A percentile compares a stretch with the other conserved stretches of the same genome.
phyloP scores from a whole-genome alignment of 1,139 yeast genomes.

The Saccharomyces hybrid region DNA sequence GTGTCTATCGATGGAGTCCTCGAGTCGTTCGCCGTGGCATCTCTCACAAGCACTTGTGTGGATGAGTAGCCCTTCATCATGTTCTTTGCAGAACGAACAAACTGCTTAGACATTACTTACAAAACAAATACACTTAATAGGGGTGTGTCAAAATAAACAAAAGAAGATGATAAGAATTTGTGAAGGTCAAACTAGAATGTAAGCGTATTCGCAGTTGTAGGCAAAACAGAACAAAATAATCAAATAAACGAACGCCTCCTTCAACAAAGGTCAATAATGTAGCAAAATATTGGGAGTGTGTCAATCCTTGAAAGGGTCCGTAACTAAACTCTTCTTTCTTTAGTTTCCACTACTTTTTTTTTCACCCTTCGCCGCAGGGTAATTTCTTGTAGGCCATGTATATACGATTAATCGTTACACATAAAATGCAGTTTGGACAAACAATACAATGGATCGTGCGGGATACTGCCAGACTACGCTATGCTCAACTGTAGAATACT shows the following conservation, averaged over 20 bases:
- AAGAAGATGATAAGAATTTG: not conserved
- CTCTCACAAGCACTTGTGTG: slow-evolving; percentile 81
- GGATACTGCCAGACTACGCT: not conserved
- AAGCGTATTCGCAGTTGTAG: not conserved
- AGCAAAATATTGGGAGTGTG: not conserved
- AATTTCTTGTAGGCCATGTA: not conserved
- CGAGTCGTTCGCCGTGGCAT: slow-evolving; percentile 88
- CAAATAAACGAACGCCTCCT: not conserved
- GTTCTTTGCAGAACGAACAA: slow-evolving; percentile 83
- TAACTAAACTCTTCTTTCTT: not conserved
- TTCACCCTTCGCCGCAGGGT: slow-evolving; percentile 1
- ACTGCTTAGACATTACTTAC: slow-evolving; percentile 51
- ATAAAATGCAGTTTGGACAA: not conserved
- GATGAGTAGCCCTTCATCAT: slow-evolving; percentile 88
- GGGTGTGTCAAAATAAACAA: not conserved
- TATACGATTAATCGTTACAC: not conserved
- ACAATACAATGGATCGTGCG: not conserved
- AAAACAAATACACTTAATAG: not conserved
- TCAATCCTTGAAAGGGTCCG: not conserved
- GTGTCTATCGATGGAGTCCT: slow-evolving; percentile 75
- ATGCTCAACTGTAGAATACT: not conserved
- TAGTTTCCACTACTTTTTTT: not conserved
- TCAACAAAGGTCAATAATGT: not conserved
- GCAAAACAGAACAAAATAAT: not conserved
- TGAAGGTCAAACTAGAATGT: not conserved